Evolutionary conservation across 176 grass and related monocot species (phyloP).

Genomic region (Triticum dicoccoides): DNA sequence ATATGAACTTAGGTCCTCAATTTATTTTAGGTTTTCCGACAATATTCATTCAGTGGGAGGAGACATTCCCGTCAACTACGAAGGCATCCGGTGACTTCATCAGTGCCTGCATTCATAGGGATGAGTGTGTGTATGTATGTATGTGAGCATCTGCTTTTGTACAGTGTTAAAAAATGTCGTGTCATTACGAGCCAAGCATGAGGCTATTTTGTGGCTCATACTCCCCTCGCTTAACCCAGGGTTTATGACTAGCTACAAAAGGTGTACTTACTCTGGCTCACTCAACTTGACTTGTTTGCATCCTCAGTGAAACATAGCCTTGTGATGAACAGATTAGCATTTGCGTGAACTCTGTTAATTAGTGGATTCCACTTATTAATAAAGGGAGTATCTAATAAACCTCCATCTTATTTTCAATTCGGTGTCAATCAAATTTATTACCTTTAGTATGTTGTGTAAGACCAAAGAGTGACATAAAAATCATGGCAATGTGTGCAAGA

Average conservation of each 20-base stretch:
- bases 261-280: neutral
- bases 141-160: no score
- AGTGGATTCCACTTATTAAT: neutral
- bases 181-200: no score
- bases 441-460: neutral
- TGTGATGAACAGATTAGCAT: neutral
- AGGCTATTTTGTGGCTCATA: neutral
- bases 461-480: neutral
- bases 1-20: no score
- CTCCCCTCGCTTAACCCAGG: neutral
- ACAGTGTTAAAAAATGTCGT: neutral
- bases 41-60: no score
- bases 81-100: no score
- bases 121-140: no score
- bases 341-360: neutral
- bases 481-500: neutral
- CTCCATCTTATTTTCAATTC: neutral
- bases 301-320: neutral
- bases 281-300: neutral
- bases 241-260: neutral
- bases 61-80: no score
- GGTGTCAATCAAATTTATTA: neutral
- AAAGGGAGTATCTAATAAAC: neutral
- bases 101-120: no score
- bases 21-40: no score